A percentile compares a stretch with the other conserved stretches of the same genome.
Evolutionary conservation across 73 alveolate species (phyloP).

Genomic region (Symbiodinium pilosum): DNA sequence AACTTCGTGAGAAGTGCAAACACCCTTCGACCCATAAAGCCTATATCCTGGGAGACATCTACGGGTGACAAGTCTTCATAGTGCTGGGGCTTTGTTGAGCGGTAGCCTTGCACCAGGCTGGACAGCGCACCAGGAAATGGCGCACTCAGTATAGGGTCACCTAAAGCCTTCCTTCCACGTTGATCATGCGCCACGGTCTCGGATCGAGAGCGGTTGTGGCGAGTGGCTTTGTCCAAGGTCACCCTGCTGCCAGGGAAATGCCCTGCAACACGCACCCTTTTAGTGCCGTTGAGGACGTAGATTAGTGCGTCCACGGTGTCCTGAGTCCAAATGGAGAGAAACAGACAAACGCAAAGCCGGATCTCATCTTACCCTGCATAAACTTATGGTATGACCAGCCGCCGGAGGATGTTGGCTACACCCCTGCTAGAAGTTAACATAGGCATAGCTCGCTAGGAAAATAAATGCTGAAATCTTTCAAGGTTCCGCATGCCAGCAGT

Average conservation of each 20-base stretch:
- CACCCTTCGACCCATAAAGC: no score
- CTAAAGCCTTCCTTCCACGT: neutral
- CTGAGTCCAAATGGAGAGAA: neutral
- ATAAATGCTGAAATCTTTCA: neutral
- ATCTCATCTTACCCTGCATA: no score
- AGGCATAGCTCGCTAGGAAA: neutral
- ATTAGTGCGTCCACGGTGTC: constrained; percentile 86
- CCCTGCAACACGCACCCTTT: constrained; percentile 79
- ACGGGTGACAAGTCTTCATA: no score
- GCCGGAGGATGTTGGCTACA: no score
- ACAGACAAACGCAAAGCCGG: neutral
- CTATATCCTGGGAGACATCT: no score
- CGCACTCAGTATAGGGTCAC: neutral
- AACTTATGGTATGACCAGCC: no score
- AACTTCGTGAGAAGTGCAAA: no score
- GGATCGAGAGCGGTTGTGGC: neutral
- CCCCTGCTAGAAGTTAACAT: no score
- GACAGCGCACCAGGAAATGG: neutral
- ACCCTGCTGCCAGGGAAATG: constrained; percentile 92
- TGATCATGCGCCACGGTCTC: neutral
- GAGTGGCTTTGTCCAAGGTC: constrained; percentile 54
- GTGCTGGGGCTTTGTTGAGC: no score
- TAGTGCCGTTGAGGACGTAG: constrained; percentile 59
- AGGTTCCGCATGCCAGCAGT: constrained; percentile 86
- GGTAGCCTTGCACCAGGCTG: neutral